Conservation (phyloP, 805 yeast species). For the Spathaspora girioi region DNA sequence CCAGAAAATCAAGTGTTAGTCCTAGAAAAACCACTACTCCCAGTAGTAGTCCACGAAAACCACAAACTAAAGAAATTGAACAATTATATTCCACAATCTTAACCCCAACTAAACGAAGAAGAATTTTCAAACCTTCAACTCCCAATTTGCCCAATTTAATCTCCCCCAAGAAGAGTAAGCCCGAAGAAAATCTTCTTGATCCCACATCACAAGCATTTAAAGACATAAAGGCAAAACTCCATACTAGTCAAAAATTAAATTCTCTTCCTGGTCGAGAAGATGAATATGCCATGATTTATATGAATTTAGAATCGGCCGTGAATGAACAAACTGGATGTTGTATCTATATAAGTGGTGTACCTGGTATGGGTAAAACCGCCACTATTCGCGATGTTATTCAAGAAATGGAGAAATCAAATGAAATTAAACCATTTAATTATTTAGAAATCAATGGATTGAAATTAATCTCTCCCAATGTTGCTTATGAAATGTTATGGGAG, state of each 20-base stretch:
- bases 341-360: conserved; percentile 91
- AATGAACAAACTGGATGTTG: conserved; percentile 73
- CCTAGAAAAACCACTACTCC: conserved; percentile 5
- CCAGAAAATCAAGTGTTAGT: not conserved
- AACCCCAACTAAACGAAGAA: conserved; percentile 1
- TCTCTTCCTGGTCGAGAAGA: conserved; percentile 82
- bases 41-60: conserved; percentile 3
- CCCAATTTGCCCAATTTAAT: not conserved
- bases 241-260: conserved; percentile 42
- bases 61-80: conserved; percentile 5
- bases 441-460: conserved; percentile 91
- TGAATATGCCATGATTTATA: conserved; percentile 69
- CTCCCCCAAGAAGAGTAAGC: conserved; percentile 9
- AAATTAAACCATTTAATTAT: conserved; percentile 53
- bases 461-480: conserved; percentile 69
- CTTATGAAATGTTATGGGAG: conserved; percentile 83
- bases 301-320: conserved; percentile 68
- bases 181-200: conserved; percentile 11
- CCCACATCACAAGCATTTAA: conserved; percentile 28
- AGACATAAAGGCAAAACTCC: conserved; percentile 38
- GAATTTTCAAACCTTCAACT: conserved; percentile 5
- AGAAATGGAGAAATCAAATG: conserved; percentile 47
- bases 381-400: conserved; percentile 83
- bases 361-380: conserved; percentile 97
- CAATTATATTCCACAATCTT: conserved; percentile 3